A percentile compares a stretch with the other conserved stretches of the same genome.
phyloP scores from a whole-genome alignment of 2,329 filamentous ascomycete genomes.

The Trichophyton benhamiae region DNA sequence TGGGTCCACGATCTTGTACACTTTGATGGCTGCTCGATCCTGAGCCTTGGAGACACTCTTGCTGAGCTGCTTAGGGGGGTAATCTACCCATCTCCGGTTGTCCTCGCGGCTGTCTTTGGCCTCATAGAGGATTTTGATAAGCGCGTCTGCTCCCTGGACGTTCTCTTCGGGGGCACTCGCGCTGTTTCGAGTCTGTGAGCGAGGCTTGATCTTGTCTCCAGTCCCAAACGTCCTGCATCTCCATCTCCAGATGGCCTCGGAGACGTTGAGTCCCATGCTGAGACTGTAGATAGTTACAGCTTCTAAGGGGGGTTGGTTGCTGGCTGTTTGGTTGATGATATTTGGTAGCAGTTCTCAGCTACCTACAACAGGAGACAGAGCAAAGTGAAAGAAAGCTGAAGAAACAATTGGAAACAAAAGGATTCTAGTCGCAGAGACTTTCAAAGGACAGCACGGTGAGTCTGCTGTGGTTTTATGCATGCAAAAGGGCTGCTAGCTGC shows the following conservation, averaged over 20 bases:
- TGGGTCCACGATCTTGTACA: background rate
- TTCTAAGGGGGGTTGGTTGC: background rate
- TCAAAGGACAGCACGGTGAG: background rate
- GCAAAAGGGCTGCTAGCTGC: background rate
- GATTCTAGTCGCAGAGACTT: background rate
- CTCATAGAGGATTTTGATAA: conserved; percentile 1
- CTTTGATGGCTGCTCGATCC: background rate
- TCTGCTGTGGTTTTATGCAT: background rate
- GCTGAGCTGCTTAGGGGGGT: background rate
- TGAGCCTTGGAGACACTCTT: background rate
- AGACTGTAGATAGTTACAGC: background rate
- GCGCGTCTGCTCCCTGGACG: background rate
- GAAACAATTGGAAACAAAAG: background rate
- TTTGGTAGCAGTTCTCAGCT: background rate
- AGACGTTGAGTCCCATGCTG: background rate
- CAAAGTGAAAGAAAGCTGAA: background rate
- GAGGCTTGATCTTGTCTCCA: background rate
- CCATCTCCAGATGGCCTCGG: background rate
- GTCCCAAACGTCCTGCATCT: background rate
- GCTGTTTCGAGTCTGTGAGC: background rate
- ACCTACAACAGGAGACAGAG: background rate
- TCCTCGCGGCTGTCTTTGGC: background rate
- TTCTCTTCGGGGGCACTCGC: background rate
- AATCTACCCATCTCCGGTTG: background rate
- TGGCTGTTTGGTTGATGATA: background rate